Base-by-base conservation (phyloP, 2,329 filamentous ascomycete genomes). In the Microascus cirrosus region DNA sequence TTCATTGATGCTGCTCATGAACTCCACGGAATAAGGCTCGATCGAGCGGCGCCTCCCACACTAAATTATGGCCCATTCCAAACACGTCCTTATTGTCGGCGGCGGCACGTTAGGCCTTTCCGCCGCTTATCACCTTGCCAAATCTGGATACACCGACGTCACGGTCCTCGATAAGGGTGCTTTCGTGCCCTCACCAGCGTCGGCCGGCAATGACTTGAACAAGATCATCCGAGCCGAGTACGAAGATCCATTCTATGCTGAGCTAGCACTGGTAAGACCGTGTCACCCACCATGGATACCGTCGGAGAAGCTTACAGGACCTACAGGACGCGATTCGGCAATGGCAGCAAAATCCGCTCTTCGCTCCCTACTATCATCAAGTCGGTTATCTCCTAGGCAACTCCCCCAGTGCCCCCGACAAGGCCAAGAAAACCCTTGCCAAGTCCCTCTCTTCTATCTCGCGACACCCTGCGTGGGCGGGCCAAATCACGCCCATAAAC, bases 351-450 rank as follows among this genome's bases (percentile, higher is more conserved):
- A 42, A 42, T 10, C n/a, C n/a, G 42, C 42, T 48, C 42, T 48
- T 48, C 72, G 20, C 67, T 71, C 60, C 75, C 74, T 62, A 76
- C 68, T 48, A 72, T 71, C 72, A 78, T 77, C 39, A 74, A 58
- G 18, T 68, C 67, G 5, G 71, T 66, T 11, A 68, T 70, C 64
- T 79, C 76, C 45, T 75, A 69, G 61, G 79, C 75, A 73, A 75
- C 2, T 79, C 78, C 0, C 73, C 70, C 1, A 65, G 68, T 1
- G 79, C 78, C 0, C 72, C 78, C 0, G 66, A 72, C 32, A 77
- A 81, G 59, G 77, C 77, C 7, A 65, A 72, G 7, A 71, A 71
- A 15, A 74, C 79, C 20, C 63, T 82, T 24, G 68, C 71, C 52
- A 68, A 73, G 56, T 13, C 60, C 2, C 48, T 62, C 1, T 53